phyloP scores from a whole-genome alignment of 768 basidiomycete species.

The Leucocoprinus birnbaumii region DNA sequence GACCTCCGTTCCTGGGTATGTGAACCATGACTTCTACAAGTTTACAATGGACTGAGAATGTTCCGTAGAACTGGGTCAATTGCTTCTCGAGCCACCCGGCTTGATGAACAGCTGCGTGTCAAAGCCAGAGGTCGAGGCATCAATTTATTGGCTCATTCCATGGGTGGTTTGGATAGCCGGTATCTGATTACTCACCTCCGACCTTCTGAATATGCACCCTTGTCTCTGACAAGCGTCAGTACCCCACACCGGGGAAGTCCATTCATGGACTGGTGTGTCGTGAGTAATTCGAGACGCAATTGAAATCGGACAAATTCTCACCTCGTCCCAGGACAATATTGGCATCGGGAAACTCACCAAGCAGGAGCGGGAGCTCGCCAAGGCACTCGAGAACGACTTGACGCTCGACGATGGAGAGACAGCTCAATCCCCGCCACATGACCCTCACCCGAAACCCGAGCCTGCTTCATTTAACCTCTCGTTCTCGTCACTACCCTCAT shows the following conservation, averaged over 20 bases:
- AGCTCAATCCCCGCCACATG: neutral
- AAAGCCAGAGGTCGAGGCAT: conserved; percentile 74
- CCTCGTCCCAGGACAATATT: conserved; percentile 66
- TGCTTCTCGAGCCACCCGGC: conserved; percentile 67
- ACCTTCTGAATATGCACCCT: conserved; percentile 78
- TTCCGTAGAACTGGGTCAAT: conserved; percentile 82
- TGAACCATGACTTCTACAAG: conserved; percentile 6
- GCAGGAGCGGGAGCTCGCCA: conserved; percentile 31
- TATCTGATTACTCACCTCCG: conserved; percentile 86
- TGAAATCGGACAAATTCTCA: neutral
- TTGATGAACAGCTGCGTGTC: conserved; percentile 69
- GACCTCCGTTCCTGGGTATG: conserved; percentile 89
- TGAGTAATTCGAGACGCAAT: conserved; percentile 32
- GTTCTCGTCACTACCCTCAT: conserved; percentile 68
- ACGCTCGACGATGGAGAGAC: conserved; percentile 8
- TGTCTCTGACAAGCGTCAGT: conserved; percentile 84
- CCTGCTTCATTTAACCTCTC: conserved; percentile 39
- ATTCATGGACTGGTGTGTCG: conserved; percentile 99
- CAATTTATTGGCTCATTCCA: conserved; percentile 95
- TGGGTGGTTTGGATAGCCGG: conserved; percentile 96
- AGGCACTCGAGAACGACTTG: conserved; percentile 4
- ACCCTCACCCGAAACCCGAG: conserved; percentile 24
- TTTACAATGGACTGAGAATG: neutral
- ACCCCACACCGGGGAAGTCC: conserved; percentile 97
- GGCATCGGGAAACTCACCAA: conserved; percentile 75